Base-by-base conservation (phyloP, 2,329 filamentous ascomycete genomes). In the Alternaria gansuensis region DNA sequence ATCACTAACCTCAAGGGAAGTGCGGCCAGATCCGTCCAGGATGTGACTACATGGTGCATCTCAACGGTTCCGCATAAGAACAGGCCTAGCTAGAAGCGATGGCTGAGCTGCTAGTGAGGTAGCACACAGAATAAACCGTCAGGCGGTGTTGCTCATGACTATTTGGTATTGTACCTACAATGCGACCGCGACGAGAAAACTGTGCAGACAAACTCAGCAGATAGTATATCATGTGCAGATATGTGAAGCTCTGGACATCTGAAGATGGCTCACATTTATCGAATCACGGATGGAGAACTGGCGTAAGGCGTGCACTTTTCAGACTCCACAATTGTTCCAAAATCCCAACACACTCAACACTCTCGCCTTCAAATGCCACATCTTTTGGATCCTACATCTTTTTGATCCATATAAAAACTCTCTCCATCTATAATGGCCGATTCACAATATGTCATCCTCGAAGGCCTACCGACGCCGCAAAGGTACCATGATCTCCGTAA, bases 401-500 rank as follows among this genome's bases (percentile, higher is more conserved):
- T 17, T 48, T 2, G n/a, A 21, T 36, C 29, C 37, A 40, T 24
- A 21, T 13, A 40, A 28, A 28, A 28, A 14, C 11, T 9, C 17
- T 17, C 8, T 13, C 13, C 17, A 7, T 10, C 9, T 13, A n/a
- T 2, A 7, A 48, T 69, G 62, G 56, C 53, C 24, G 44, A 56
- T 26, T 52, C 56, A 23, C 45, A 61, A 13, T 76, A 76, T 44
- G 57, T 68, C 37, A 66, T 75, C 37, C 49, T 75, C 17, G 61
- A 71, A 52, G 67, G 67, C 21, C 51, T 70, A 5, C 74, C 74
- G 4, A 66, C 66, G 36, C 66, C 73, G 8, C 69, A 74, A 45
- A 59, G 66, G 2, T 76, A 76, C 43, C 69, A 74, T 51, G 71
- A 74, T 51, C 54, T 75, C 21, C 66, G 74, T 33, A 70, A 71